Evolutionary conservation across 2,329 filamentous ascomycete species (phyloP).

Genomic region (Sphaceloma murrayae): DNA sequence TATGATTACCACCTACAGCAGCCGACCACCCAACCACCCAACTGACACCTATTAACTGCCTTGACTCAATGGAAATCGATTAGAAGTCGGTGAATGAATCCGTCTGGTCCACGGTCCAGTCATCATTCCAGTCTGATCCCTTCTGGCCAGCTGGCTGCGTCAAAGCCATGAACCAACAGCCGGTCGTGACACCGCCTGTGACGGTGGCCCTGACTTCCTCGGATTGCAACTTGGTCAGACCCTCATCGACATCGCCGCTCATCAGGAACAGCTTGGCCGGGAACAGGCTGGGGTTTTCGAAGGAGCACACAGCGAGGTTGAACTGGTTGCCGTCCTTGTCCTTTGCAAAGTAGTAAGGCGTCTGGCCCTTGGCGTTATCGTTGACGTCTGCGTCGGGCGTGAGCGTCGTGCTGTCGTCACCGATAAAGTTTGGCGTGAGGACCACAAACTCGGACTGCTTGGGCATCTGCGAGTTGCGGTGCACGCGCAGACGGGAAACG

Average conservation of each 20-base stretch:
- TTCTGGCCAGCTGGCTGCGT: neutral
- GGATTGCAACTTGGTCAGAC: conserved; percentile 22
- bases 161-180: conserved; percentile 20
- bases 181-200: conserved; percentile 25
- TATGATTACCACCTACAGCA: too few species aligned
- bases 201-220: conserved; percentile 23
- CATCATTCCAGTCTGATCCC: conserved; percentile 6
- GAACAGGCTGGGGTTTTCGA: conserved; percentile 9
- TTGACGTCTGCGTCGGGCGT: conserved; percentile 1
- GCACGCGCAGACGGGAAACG: conserved; percentile 27
- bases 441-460: conserved; percentile 10
- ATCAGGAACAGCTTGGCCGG: conserved; percentile 26
- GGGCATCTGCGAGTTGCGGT: conserved; percentile 17
- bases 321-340: conserved; percentile 21
- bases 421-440: conserved; percentile 11
- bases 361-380: neutral
- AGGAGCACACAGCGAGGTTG: conserved; percentile 28
- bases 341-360: conserved; percentile 12
- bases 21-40: too few species aligned
- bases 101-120: conserved; percentile 6
- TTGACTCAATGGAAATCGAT: too few species aligned
- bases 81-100: too few species aligned
- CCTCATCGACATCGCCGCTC: conserved; percentile 22
- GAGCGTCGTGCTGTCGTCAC: conserved; percentile 4
- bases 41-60: too few species aligned